Evolutionary conservation across 192 early-diverging fungal species (phyloP).

Genomic region (Coemansia sp.): DNA sequence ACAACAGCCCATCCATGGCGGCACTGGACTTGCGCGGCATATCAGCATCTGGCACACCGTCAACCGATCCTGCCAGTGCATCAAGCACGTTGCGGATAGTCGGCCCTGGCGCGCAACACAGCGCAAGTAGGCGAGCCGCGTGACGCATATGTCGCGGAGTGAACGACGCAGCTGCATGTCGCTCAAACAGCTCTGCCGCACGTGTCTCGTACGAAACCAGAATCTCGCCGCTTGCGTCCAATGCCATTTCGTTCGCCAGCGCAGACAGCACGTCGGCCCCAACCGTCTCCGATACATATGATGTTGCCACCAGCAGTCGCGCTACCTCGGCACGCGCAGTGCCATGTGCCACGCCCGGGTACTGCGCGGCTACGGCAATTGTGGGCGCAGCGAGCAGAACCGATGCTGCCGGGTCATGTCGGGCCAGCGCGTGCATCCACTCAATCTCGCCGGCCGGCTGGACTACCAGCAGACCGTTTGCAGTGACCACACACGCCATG

Average conservation of each 20-base stretch:
- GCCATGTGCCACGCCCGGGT: conserved; percentile 26
- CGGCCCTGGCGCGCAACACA: conserved; percentile 23
- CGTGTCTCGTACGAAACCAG: conserved; percentile 43
- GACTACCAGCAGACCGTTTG: conserved; percentile 19
- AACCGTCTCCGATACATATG: conserved; percentile 20
- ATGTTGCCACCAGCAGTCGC: conserved; percentile 24
- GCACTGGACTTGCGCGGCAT: conserved; percentile 35
- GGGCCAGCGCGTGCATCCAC: conserved; percentile 38
- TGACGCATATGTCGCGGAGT: conserved; percentile 15
- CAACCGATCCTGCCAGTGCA: conserved; percentile 24
- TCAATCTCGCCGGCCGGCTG: conserved; percentile 34
- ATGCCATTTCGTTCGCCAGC: conserved; percentile 31
- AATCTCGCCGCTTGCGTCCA: conserved; percentile 40
- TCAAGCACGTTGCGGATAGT: conserved; percentile 27
- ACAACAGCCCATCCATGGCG: conserved; percentile 49
- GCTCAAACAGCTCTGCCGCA: conserved; percentile 45
- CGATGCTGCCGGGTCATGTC: conserved; percentile 22
- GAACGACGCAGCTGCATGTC: conserved; percentile 22
- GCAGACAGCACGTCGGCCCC: conserved; percentile 10
- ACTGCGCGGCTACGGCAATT: conserved; percentile 5
- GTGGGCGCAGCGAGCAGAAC: conserved; percentile 39
- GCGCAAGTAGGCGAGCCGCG: conserved; percentile 20
- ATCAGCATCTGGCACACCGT: not conserved
- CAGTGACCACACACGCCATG: conserved; percentile 34
- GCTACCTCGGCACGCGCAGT: conserved; percentile 29